A percentile compares a stretch with the other conserved stretches of the same genome.
phyloP scores from a whole-genome alignment of 1,284 basidiomycete genomes.

The Volvariella volvacea region DNA sequence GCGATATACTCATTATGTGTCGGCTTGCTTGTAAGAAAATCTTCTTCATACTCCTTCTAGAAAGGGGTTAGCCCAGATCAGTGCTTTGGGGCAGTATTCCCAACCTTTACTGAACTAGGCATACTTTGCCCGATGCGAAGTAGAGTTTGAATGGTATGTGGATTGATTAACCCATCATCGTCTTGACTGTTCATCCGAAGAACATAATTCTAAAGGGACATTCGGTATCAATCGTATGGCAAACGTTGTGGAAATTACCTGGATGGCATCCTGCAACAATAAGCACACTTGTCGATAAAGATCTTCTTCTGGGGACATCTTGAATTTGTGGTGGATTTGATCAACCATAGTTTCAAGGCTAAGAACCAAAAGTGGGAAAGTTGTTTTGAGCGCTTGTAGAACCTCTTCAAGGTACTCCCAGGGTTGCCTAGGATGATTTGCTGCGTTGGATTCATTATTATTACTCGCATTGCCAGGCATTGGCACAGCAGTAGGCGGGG shows the following conservation, averaged over 20 bases:
- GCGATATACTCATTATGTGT: slow-evolving; percentile 86
- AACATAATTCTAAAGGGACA: slow-evolving; percentile 46
- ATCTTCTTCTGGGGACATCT: slow-evolving; percentile 89
- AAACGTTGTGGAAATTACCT: slow-evolving; percentile 33
- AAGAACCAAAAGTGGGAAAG: slow-evolving; percentile 90
- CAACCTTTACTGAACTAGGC: slow-evolving; percentile 58
- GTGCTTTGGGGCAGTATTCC: slow-evolving; percentile 12
- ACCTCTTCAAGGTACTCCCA: slow-evolving; percentile 96
- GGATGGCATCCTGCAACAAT: slow-evolving; percentile 68
- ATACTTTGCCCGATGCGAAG: slow-evolving; percentile 70
- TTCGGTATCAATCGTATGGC: slow-evolving; percentile 7
- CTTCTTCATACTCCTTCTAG: slow-evolving; percentile 86
- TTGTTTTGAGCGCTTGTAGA: slow-evolving; percentile 91
- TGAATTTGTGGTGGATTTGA: slow-evolving; percentile 90
- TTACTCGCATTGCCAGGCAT: not conserved
- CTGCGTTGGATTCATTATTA: slow-evolving; percentile 17
- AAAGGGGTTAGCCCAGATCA: slow-evolving; percentile 8
- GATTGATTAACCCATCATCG: slow-evolving; percentile 73
- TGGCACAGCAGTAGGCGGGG: slow-evolving; percentile 7
- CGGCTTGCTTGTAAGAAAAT: slow-evolving; percentile 82
- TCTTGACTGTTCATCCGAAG: slow-evolving; percentile 57
- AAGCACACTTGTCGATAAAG: slow-evolving; percentile 90
- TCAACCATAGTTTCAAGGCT: slow-evolving; percentile 98
- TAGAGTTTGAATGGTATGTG: slow-evolving; percentile 55
- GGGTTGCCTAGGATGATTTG: slow-evolving; percentile 57